A percentile compares a stretch with the other conserved stretches of the same genome.
These are phyloP conservation scores for Globisporangium recalcitrans DNA, from an alignment of 352 stramenopile species.

Conservation along the genomic window DNA sequence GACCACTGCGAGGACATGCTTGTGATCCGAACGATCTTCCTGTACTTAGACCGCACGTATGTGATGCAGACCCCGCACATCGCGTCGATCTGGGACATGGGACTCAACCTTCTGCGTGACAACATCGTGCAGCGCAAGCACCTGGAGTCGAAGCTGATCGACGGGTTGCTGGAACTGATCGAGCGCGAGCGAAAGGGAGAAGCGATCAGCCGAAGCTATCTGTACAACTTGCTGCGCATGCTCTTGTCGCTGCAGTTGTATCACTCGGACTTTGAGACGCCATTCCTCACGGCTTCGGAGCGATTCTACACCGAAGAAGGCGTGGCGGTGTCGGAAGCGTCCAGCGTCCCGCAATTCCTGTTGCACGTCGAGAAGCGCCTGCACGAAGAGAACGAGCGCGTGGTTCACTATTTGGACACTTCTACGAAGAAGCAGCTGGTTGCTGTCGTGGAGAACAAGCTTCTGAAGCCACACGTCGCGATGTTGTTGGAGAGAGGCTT, in stretches of 20 bases:
- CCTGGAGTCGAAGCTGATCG: constrained; percentile 66
- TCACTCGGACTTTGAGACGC: constrained; percentile 76
- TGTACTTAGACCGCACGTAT: constrained; percentile 91
- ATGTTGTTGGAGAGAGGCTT: constrained; percentile 86
- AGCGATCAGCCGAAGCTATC: constrained; percentile 72
- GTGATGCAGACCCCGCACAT: constrained; percentile 83
- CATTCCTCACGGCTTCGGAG: constrained; percentile 83
- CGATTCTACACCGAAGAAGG: constrained; percentile 86
- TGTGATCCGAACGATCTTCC: constrained; percentile 91
- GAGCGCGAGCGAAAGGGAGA: constrained; percentile 86
- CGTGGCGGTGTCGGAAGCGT: constrained; percentile 40
- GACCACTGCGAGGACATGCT: constrained; percentile 91
- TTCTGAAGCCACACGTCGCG: constrained; percentile 80
- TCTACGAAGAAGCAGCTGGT: constrained; percentile 73
- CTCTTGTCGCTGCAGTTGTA: constrained; percentile 83
- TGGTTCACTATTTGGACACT: constrained; percentile 68
- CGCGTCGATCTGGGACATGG: constrained; percentile 90
- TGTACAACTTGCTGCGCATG: constrained; percentile 84
- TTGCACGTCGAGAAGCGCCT: constrained; percentile 85
- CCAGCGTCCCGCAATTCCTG: constrained; percentile 82
- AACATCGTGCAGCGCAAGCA: constrained; percentile 47
- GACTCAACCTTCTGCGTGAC: constrained; percentile 64
- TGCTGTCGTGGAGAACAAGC: constrained; percentile 68
- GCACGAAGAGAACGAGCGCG: constrained; percentile 71
- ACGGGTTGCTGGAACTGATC: constrained; percentile 78